Evolutionary conservation across 2,329 filamentous ascomycete species (phyloP), one percentile per base, ranked within the genome.

Genomic region (Trichoderma oligosporum): DNA sequence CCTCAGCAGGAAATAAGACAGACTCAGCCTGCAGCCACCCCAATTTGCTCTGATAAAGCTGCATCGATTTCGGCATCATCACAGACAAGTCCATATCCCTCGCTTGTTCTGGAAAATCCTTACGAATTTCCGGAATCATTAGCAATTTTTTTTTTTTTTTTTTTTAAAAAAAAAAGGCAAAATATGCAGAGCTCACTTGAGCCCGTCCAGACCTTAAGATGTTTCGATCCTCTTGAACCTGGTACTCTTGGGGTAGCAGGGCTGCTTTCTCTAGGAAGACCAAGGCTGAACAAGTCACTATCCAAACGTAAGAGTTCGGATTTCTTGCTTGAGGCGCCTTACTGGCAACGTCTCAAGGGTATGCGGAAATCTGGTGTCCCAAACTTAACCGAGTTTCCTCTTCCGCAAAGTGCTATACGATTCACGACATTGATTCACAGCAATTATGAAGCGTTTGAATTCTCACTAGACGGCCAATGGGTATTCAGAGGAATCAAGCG

Each of bases 401-500:
- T 36, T 4, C 29, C 46, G 7, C 46, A 57, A 14, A 24, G 39
- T 31, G 48, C 42, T n/a, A 9, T 52, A 31, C 39, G 16, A 7
- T 58, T 58, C 16, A 29, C 56, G 8, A 41, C 47, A 24, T 18
- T 41, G n/a, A 46, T 31, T 2, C 47, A 53, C 42, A 24, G 25
- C 35, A 35, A 18, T 7, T 35, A 53, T 7, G 29, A 38, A 9
- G 48, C 47, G 2, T 58, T 58, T 24, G 47, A 53, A 14, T 58
- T 58, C 42, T 29, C 48, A 4, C n/a, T 38, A 4, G 31, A 38
- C 24, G 29, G 38, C 3, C 44, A 48, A 39, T 33, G 46, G 55
- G 12, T 9, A 6, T 41, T 27, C 20, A 22, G 60, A 2, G 68
- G 68, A 6, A 29, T 70, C 49, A 86, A 86, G 65, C 79, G 84